Evolutionary conservation across 257 asterid genomes (phyloP).

Genomic region (Solanum chmielewskii): DNA sequence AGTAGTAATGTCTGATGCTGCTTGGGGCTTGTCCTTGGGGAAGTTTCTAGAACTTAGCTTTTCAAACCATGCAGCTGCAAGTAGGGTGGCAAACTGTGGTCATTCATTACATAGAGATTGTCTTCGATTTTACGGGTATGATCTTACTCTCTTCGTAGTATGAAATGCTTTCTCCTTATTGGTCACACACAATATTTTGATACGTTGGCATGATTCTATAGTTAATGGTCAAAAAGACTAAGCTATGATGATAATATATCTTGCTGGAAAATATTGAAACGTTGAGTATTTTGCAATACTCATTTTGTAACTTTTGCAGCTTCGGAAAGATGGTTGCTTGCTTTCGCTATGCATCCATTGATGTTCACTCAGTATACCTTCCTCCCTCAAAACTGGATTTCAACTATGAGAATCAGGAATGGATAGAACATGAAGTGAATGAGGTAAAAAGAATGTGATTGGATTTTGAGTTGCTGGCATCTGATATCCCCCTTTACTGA

Average conservation of each 20-base stretch:
- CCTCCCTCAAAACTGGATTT: slow-evolving; percentile 87
- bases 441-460: slow-evolving; percentile 37
- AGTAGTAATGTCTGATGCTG: slow-evolving; percentile 97
- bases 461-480: slow-evolving; percentile 1
- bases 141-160: slow-evolving; percentile 5
- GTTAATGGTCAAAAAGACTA: background rate
- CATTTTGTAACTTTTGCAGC: slow-evolving; percentile 27
- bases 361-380: slow-evolving; percentile 83
- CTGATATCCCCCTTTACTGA: background rate
- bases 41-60: slow-evolving; percentile 97
- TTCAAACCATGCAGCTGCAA: slow-evolving; percentile 98
- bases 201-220: background rate
- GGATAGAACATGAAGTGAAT: slow-evolving; percentile 65
- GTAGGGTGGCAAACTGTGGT: slow-evolving; percentile 98
- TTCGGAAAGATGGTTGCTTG: slow-evolving; percentile 97
- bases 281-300: background rate
- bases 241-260: background rate
- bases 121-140: slow-evolving; percentile 94
- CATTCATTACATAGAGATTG: slow-evolving; percentile 95
- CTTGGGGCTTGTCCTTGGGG: slow-evolving; percentile 97
- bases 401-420: slow-evolving; percentile 72
- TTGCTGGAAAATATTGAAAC: background rate
- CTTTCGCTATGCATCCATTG: slow-evolving; percentile 97
- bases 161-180: background rate
- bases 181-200: background rate